Percentiles rank a stretch among this genome's conserved stretches.
Conservation (phyloP, 495 filamentous ascomycete genomes). For the Podospora bellae-mahoneyi region DNA sequence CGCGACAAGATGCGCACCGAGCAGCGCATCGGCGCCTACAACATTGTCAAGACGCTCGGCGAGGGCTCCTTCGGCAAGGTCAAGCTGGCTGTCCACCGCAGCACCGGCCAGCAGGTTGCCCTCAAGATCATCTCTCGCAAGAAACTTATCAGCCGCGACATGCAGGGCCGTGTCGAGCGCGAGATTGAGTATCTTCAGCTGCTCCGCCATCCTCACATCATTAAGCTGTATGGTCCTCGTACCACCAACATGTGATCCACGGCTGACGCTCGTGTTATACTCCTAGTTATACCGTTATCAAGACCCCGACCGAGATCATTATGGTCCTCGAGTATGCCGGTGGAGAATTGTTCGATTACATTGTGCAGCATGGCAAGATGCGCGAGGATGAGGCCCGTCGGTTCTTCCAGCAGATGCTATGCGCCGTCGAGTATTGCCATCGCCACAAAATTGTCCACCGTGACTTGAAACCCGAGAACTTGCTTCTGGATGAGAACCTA, state of each 20-base stretch:
- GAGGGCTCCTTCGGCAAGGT: conserved; percentile 99
- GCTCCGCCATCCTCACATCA: conserved; percentile 94
- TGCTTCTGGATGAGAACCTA: conserved; percentile 86
- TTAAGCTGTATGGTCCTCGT: conserved; percentile 72
- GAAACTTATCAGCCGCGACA: conserved; percentile 91
- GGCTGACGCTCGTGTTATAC: conserved; percentile 5
- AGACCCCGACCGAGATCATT: conserved; percentile 87
- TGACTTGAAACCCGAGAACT: conserved; percentile 95
- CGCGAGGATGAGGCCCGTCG: conserved; percentile 83
- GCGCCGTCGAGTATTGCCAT: conserved; percentile 98
- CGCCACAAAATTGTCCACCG: conserved; percentile 98
- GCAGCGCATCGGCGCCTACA: conserved; percentile 85
- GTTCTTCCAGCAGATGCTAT: conserved; percentile 99
- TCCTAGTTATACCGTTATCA: conserved; percentile 90
- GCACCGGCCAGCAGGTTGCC: conserved; percentile 89
- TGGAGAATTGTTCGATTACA: conserved; percentile 94
- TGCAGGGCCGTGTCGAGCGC: conserved; percentile 93
- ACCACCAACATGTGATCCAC: background rate
- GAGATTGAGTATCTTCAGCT: conserved; percentile 98
- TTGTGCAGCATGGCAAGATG: conserved; percentile 87
- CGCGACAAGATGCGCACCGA: conserved; percentile 55
- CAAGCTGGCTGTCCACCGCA: conserved; percentile 87
- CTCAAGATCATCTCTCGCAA: conserved; percentile 95
- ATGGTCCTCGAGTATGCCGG: conserved; percentile 99
- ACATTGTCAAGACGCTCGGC: conserved; percentile 82